These are phyloP conservation scores for Candida patagonica DNA, from an alignment of 805 yeast species.

Conservation along the genomic window DNA sequence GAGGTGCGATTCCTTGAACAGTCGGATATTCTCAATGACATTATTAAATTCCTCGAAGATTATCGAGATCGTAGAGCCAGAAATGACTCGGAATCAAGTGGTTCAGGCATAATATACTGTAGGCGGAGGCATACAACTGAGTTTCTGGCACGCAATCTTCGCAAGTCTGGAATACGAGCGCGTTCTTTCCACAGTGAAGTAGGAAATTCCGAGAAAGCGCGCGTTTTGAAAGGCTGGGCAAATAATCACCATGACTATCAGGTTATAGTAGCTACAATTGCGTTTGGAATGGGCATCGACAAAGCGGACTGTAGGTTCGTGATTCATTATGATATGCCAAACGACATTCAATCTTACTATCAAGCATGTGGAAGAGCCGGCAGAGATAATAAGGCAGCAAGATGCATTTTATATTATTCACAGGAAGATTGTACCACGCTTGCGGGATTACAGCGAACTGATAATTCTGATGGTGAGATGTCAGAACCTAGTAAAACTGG, in stretches of 20 bases:
- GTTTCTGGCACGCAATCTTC: conserved; percentile 55
- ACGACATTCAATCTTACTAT: conserved; percentile 90
- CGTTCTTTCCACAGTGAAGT: conserved; percentile 90
- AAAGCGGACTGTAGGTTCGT: conserved; percentile 93
- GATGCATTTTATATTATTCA: conserved; percentile 74
- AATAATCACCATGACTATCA: conserved; percentile 44
- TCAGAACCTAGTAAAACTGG: not conserved
- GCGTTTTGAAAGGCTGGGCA: conserved; percentile 78
- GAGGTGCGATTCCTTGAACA: conserved; percentile 61
- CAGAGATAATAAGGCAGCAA: conserved; percentile 78
- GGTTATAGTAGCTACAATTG: conserved; percentile 93
- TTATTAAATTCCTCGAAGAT: conserved; percentile 30
- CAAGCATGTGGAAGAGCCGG: conserved; percentile 99
- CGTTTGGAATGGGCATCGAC: conserved; percentile 99
- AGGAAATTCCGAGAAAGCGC: conserved; percentile 61
- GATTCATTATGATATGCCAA: conserved; percentile 76
- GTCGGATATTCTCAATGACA: conserved; percentile 34
- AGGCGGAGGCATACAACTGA: conserved; percentile 87
- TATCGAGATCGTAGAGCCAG: conserved; percentile 43
- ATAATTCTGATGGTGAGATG: not conserved
- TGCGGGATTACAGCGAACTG: conserved; percentile 35
- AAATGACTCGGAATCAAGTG: conserved; percentile 24
- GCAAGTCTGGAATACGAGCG: conserved; percentile 49
- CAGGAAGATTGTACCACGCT: conserved; percentile 70
- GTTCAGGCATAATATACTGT: conserved; percentile 86